These are phyloP conservation scores for Trametes versicolor DNA, from an alignment of 1,284 basidiomycete species.

Conservation along the genomic window DNA sequence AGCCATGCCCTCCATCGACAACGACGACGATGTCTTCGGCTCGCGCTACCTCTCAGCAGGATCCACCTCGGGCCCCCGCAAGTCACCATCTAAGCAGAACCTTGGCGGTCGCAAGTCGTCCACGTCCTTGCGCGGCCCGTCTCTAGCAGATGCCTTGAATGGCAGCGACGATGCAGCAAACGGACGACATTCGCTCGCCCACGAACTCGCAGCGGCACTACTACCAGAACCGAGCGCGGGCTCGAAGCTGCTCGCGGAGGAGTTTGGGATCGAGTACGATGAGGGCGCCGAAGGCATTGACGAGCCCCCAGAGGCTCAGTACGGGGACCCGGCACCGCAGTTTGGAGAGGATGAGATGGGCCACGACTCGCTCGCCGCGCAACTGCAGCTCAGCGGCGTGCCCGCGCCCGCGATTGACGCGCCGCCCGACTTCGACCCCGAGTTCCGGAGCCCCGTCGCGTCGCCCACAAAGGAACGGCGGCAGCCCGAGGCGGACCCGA, in stretches of 20 bases:
- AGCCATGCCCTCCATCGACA: constrained; percentile 32
- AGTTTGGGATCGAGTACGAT: constrained; percentile 87
- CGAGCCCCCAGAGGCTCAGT: constrained; percentile 44
- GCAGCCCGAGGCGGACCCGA: constrained; percentile 67
- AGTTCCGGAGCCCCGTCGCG: constrained; percentile 52
- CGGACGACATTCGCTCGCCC: constrained; percentile 76
- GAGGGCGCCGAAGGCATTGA: constrained; percentile 86
- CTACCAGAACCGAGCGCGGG: constrained; percentile 83
- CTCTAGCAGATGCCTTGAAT: constrained; percentile 48
- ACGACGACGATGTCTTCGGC: constrained; percentile 39
- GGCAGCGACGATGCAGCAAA: constrained; percentile 54
- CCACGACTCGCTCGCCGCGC: constrained; percentile 31
- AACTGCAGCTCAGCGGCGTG: constrained; percentile 28
- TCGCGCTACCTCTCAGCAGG: constrained; percentile 38
- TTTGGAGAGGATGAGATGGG: constrained; percentile 37
- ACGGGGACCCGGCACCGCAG: constrained; percentile 18
- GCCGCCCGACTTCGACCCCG: constrained; percentile 52
- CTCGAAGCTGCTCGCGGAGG: constrained; percentile 80
- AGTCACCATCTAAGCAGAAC: constrained; percentile 57
- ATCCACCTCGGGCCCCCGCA: constrained; percentile 47
- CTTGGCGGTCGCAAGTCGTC: constrained; percentile 56
- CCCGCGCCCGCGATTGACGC: constrained; percentile 42
- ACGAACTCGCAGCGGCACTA: constrained; percentile 83
- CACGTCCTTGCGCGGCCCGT: constrained; percentile 51
- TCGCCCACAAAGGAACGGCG: constrained; percentile 43